These are phyloP conservation scores for Chrysoporthe cubensis DNA, from an alignment of 2,329 filamentous ascomycete genomes.

Conservation along the genomic window DNA sequence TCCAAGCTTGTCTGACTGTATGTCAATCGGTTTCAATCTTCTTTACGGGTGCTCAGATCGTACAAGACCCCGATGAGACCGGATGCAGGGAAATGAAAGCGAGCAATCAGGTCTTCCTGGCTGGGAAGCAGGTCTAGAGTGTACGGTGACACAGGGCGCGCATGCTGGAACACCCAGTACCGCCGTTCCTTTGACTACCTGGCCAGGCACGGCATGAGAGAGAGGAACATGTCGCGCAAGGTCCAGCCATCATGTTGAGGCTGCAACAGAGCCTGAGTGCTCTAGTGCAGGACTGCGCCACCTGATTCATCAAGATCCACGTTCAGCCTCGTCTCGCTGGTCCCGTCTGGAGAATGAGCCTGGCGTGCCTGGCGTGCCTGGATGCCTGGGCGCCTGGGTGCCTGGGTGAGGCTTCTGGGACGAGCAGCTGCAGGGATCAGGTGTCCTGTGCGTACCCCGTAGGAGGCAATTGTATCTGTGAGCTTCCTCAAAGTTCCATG, in stretches of 20 bases:
- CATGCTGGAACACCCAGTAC: not conserved
- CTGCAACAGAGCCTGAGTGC: not conserved
- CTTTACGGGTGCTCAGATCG: not conserved
- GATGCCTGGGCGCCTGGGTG: too few species aligned
- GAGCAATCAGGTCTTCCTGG: too few species aligned
- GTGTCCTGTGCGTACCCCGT: not conserved
- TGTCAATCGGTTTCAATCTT: not conserved
- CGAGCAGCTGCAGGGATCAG: not conserved
- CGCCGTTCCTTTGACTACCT: not conserved
- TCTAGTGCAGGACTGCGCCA: too few species aligned
- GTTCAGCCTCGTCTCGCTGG: not conserved
- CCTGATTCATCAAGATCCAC: not conserved
- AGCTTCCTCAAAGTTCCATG: slow-evolving; percentile 10
- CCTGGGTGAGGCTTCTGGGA: not conserved
- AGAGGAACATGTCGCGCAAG: too few species aligned
- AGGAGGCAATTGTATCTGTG: not conserved
- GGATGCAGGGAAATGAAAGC: not conserved
- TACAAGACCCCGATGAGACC: not conserved
- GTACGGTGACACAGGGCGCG: not conserved
- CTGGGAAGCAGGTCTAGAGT: not conserved
- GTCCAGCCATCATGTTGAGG: not conserved
- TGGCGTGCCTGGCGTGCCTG: too few species aligned
- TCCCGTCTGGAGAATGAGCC: too few species aligned
- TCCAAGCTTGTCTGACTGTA: not conserved
- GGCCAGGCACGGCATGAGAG: not conserved